Percentiles rank a stretch among this genome's conserved stretches.
phyloP scores from a whole-genome alignment of 2,329 filamentous ascomycete species.

The Alternaria arborescens region DNA sequence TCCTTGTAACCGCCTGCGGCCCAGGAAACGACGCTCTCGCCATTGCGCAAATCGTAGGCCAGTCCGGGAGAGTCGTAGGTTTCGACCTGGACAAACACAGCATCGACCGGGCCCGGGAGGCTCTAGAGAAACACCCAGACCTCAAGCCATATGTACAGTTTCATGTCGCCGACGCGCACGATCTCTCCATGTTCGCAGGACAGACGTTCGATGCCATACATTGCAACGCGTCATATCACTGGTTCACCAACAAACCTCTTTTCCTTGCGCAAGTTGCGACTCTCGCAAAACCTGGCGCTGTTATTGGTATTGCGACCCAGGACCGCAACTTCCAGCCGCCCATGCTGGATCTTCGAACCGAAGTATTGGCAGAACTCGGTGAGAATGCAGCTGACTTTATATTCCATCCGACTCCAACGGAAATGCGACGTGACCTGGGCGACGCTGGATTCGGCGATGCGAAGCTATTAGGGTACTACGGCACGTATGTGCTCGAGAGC shows the following conservation, averaged over 20 bases:
- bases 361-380: not conserved
- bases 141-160: not conserved
- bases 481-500: no score
- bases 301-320: not conserved
- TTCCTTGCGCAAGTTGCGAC: not conserved
- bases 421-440: no score
- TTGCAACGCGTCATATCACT: not conserved
- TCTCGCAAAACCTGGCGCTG: not conserved
- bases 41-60: no score
- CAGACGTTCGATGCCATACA: not conserved
- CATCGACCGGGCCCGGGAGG: no score
- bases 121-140: no score
- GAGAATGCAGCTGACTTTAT: not conserved
- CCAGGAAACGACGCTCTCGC: no score
- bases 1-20: no score
- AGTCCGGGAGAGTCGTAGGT: no score
- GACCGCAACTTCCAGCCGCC: not conserved
- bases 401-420: not conserved
- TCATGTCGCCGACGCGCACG: not conserved
- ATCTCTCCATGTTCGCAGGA: not conserved
- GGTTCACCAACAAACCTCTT: not conserved
- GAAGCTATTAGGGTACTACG: no score
- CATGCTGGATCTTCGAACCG: not conserved
- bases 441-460: no score
- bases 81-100: no score